Evolutionary conservation across 2,329 filamentous ascomycete genomes (phyloP).

Genomic region (Magnaporthiopsis poae): DNA sequence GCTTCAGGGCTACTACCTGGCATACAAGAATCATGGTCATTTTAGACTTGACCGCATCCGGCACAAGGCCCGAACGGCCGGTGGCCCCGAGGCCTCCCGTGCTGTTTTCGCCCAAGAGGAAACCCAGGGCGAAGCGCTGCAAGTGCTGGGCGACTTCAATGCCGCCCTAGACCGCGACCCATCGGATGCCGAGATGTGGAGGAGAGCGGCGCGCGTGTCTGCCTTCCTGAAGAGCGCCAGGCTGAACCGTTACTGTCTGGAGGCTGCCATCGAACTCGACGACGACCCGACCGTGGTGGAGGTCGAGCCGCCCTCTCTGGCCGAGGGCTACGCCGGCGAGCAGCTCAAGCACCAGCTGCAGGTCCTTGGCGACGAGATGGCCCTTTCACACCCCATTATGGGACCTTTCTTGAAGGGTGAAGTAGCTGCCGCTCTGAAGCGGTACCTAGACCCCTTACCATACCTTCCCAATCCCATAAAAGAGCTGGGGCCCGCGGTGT

Average conservation of each 20-base stretch:
- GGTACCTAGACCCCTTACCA: slow-evolving; percentile 51
- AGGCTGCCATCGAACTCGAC: slow-evolving; percentile 57
- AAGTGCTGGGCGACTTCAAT: slow-evolving; percentile 47
- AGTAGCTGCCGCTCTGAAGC: slow-evolving; percentile 41
- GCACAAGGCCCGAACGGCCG: slow-evolving; percentile 26
- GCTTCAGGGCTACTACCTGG: slow-evolving; percentile 80
- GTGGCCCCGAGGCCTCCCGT: background rate
- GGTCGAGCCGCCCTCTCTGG: slow-evolving; percentile 52
- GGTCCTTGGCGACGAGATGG: slow-evolving; percentile 44
- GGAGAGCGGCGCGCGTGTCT: slow-evolving; percentile 48
- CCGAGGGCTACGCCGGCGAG: slow-evolving; percentile 53
- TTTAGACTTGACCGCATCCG: slow-evolving; percentile 71
- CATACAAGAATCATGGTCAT: slow-evolving; percentile 91
- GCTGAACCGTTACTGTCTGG: slow-evolving; percentile 52
- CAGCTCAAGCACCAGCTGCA: slow-evolving; percentile 48
- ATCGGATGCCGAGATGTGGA: slow-evolving; percentile 58
- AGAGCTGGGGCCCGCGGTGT: slow-evolving; percentile 7
- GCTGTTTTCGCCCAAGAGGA: slow-evolving; percentile 4
- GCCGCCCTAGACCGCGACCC: slow-evolving; percentile 54
- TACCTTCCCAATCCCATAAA: slow-evolving; percentile 47
- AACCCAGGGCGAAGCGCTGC: slow-evolving; percentile 25
- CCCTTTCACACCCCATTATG: slow-evolving; percentile 52
- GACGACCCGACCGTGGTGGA: slow-evolving; percentile 55
- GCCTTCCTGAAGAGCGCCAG: slow-evolving; percentile 47
- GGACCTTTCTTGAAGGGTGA: slow-evolving; percentile 42